phyloP scores from a whole-genome alignment of 371 early-diverging fungal species.

The Mortierella sp. region DNA sequence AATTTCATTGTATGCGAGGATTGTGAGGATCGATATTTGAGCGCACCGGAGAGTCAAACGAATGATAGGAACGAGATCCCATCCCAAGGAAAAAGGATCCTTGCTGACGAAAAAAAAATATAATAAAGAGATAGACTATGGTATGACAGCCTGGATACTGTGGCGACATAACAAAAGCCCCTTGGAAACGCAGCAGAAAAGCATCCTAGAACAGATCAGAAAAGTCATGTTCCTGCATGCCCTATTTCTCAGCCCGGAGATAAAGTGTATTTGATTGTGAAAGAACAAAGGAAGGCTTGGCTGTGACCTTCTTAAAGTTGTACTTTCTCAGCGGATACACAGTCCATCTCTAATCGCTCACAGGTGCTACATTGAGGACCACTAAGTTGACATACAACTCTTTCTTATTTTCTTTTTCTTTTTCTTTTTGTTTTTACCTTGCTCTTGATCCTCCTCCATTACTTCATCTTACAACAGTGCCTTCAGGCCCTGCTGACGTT shows the following conservation, averaged over 20 bases:
- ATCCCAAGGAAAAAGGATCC: background rate
- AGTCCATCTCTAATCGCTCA: background rate
- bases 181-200: too few relatives aligned
- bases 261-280: too few relatives aligned
- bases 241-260: too few relatives aligned
- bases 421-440: background rate
- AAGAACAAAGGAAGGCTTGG: too few relatives aligned
- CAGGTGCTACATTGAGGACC: background rate
- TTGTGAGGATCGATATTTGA: background rate
- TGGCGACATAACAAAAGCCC: too few relatives aligned
- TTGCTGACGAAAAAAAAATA: background rate
- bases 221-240: too few relatives aligned
- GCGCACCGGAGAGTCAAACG: slow-evolving; percentile 3
- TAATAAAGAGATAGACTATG: background rate
- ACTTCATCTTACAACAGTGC: background rate
- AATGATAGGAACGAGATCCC: background rate
- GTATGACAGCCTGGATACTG: too few relatives aligned
- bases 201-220: too few relatives aligned
- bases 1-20: background rate
- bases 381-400: background rate
- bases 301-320: too few relatives aligned
- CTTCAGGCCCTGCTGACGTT: background rate
- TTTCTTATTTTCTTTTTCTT: background rate
- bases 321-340: slow-evolving; percentile 5
- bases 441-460: background rate